Evolutionary conservation across 2,329 filamentous ascomycete species (phyloP).

Genomic region (Pseudogymnoascus sp.): DNA sequence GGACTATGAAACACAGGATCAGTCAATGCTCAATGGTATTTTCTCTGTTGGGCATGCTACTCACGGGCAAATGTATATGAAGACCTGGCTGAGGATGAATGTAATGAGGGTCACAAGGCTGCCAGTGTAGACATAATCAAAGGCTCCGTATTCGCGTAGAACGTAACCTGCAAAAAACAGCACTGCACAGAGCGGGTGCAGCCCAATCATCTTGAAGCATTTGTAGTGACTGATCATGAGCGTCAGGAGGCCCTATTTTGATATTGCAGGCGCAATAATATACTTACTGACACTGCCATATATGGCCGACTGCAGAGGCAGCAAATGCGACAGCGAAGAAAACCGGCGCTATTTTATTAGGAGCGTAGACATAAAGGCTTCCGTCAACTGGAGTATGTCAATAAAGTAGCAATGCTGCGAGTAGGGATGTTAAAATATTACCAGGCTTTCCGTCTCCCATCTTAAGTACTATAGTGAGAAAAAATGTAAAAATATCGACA

Average conservation of each 20-base stretch:
- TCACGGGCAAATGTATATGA: slow-evolving; percentile 11
- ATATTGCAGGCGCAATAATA: slow-evolving; percentile 10
- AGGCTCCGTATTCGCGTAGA: slow-evolving; percentile 40
- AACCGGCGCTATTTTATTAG: slow-evolving; percentile 42
- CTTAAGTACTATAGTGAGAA: background rate
- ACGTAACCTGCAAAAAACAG: slow-evolving; percentile 48
- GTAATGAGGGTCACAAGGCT: slow-evolving; percentile 26
- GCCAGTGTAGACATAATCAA: slow-evolving; percentile 33
- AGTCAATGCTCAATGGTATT: background rate
- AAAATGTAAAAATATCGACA: background rate
- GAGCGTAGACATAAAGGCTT: slow-evolving; percentile 37
- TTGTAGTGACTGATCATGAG: slow-evolving; percentile 37
- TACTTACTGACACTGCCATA: slow-evolving; percentile 46
- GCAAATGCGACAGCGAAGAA: slow-evolving; percentile 39
- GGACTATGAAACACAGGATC: slow-evolving; percentile 32
- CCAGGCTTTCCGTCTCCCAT: slow-evolving; percentile 7
- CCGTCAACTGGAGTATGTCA: slow-evolving; percentile 8
- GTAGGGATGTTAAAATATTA: background rate
- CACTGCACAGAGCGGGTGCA: slow-evolving; percentile 43
- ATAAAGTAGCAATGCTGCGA: background rate
- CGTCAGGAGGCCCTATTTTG: background rate
- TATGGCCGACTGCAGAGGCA: slow-evolving; percentile 35
- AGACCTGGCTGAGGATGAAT: slow-evolving; percentile 32
- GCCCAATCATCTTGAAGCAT: slow-evolving; percentile 42
- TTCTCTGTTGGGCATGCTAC: slow-evolving; percentile 20